Evolutionary conservation across 163 green algal genomes (phyloP).

Genomic region (Chlorella variabilis): DNA sequence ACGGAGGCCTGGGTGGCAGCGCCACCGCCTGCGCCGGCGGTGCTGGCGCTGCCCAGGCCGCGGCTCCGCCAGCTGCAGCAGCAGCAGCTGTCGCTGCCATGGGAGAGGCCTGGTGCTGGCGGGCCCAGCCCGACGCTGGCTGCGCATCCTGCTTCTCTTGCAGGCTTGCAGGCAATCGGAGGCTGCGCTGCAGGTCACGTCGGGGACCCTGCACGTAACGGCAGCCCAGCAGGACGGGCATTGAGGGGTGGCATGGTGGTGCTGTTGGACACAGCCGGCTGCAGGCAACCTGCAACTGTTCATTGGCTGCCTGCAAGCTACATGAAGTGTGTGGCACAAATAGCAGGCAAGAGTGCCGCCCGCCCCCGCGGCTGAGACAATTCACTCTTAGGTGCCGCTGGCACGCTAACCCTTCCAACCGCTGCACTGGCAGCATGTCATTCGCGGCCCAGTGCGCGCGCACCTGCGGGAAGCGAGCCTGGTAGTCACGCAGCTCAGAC

Average conservation of each 20-base stretch:
- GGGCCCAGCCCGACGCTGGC: background rate
- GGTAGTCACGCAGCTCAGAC: background rate
- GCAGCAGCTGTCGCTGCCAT: background rate
- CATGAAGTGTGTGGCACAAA: no score
- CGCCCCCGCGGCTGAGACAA: no score
- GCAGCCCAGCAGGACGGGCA: background rate
- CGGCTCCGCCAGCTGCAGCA: background rate
- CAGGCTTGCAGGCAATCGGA: background rate
- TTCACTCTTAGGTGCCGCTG: background rate
- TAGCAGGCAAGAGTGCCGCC: no score
- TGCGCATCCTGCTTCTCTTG: background rate
- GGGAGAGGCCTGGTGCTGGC: background rate
- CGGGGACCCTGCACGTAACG: background rate
- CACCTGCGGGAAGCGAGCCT: constrained; percentile 21
- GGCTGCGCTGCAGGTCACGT: background rate
- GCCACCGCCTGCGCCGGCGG: background rate
- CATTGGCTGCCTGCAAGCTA: no score
- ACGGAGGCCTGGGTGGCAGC: background rate
- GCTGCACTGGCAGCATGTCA: background rate
- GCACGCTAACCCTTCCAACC: no score
- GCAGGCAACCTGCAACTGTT: no score
- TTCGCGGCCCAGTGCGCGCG: background rate
- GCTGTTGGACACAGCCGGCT: background rate
- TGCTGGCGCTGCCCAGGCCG: background rate
- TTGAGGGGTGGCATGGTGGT: no score